Evolutionary conservation across 768 basidiomycete species (phyloP), one percentile per base, ranked within the genome.

Genomic region (Lactarius sp.): DNA sequence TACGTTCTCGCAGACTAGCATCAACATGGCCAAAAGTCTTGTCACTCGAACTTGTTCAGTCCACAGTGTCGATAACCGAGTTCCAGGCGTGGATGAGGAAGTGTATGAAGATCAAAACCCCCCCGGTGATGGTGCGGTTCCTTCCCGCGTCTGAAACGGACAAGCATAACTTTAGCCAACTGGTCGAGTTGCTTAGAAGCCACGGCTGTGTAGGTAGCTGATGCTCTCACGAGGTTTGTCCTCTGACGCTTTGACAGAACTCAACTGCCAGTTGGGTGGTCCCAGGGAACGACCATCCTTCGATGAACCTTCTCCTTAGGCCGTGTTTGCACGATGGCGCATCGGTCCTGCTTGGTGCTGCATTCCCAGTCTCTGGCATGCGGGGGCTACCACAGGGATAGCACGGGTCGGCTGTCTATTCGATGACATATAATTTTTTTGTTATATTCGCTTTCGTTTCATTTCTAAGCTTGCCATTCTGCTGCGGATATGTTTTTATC

Each of bases 21-120:
- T 42, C 41, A 1, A 3, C 3, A 3, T 52, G 39, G 39, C 50
- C 59, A 14, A 8, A 6, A 7, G 3, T 4, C 9, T 34, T 59
- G 31, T 13, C 2, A 9, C 39, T 52, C n/a, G 50, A 59, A 13
- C n/a, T 52, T 8, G 18, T 42, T 8, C 31, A 34, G 13, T 4
- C 41, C 7, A 22, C 16, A n/a, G 34, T 42, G 14, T 33, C 1
- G n/a, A 52, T n/a, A 4, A 13, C 20, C 34, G 63, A 61, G 6
- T 20, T 67, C 16, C 55, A 64, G 20, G n/a, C 42, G 22, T 60
- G 62, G 59, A 37, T 59, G 7, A 20, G 9, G 14, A 36, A 55
- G 1, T 41, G 41, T 41, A 41, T 12, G 41, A 41, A 14, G 13
- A 27, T n/a, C n/a, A n/a, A n/a, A 14, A 37, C 10, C 34, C 34